Conservation (phyloP, 805 yeast genomes). For the Vanderwaltozyma yarrowii region DNA sequence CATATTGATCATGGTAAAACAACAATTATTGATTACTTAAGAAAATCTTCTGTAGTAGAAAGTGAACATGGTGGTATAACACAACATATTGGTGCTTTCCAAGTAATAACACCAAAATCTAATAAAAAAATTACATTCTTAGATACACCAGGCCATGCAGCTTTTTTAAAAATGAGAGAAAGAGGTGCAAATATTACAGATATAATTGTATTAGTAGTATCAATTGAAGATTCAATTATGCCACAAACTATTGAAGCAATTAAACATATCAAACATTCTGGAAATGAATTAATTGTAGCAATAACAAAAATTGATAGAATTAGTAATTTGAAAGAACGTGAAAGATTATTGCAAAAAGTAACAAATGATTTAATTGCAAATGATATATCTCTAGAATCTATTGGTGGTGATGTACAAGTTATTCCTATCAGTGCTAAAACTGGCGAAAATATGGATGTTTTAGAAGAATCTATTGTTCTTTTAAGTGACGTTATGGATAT, state of each 20-base stretch:
- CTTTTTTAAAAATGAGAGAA: conserved; percentile 91
- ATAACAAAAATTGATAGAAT: conserved; percentile 85
- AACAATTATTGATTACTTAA: conserved; percentile 75
- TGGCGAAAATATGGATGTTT: conserved; percentile 78
- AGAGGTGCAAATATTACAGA: conserved; percentile 94
- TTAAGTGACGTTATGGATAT: conserved; percentile 77
- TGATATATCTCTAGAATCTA: conserved; percentile 80
- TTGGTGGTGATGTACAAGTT: conserved; percentile 91
- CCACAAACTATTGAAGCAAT: conserved; percentile 96
- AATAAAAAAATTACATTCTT: conserved; percentile 75
- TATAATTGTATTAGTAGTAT: conserved; percentile 84
- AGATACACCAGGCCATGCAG: conserved; percentile 98
- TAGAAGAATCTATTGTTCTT: conserved; percentile 82
- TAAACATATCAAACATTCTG: conserved; percentile 66
- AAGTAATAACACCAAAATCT: conserved; percentile 67
- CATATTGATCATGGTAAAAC: conserved; percentile 99
- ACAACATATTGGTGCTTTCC: conserved; percentile 95
- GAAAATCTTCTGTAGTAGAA: conserved; percentile 75
- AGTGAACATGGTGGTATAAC: conserved; percentile 95
- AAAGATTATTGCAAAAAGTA: conserved; percentile 64
- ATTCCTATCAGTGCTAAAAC: conserved; percentile 83
- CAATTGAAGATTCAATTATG: conserved; percentile 96
- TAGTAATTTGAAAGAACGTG: conserved; percentile 25
- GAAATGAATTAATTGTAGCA: conserved; percentile 62
- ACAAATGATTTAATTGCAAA: conserved; percentile 64